Evolutionary conservation across 1,284 basidiomycete genomes (phyloP), one percentile per base, ranked within the genome.

Genomic region (Inonotus obliquus): DNA sequence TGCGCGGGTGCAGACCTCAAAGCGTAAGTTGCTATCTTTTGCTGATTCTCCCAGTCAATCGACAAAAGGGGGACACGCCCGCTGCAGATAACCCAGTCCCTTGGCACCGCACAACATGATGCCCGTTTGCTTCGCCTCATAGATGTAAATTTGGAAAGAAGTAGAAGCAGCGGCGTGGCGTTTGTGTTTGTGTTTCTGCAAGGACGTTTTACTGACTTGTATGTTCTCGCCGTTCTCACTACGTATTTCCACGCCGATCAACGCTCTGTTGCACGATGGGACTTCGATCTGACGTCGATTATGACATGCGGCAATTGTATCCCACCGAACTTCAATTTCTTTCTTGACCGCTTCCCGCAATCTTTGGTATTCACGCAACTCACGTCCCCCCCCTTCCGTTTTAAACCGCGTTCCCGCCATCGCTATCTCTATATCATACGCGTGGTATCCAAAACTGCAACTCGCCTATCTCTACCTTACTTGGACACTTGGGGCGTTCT

Each of bases 1-100:
- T 94, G 92, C 67, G 91, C 91, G 1, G 92, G 92, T 4, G 87
- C 89, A 56, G 91, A 92, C 71, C 77, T 92, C 47, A 85, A 85
- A 74, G 83, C 81, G 86, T 89, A 70, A 65, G 83, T 77, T 25
- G 38, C 27, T 17, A 17, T 19, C 29, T 4, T 32, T 54, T 54
- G 25, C 35, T 39, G 10, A 2, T 37, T 37, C 52, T n/a, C 23
- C n/a, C n/a, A n/a, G n/a, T n/a, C n/a, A n/a, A n/a, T n/a, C n/a
- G n/a, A n/a, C n/a, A n/a, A n/a, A n/a, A n/a, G 11, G n/a, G 4
- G n/a, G 4, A 23, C 47, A 21, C 4, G 47, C 9, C n/a, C 47
- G 47, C n/a, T 11, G 47, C 4, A 19, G 2, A 21, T 49, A 4
- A 49, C 32, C 32, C 32, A 32, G 32, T 32, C 4, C 9, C 32